Percentiles rank a stretch among this genome's conserved stretches.
Conservation (phyloP, 1,284 basidiomycete species). For the Irpex lacteus region DNA sequence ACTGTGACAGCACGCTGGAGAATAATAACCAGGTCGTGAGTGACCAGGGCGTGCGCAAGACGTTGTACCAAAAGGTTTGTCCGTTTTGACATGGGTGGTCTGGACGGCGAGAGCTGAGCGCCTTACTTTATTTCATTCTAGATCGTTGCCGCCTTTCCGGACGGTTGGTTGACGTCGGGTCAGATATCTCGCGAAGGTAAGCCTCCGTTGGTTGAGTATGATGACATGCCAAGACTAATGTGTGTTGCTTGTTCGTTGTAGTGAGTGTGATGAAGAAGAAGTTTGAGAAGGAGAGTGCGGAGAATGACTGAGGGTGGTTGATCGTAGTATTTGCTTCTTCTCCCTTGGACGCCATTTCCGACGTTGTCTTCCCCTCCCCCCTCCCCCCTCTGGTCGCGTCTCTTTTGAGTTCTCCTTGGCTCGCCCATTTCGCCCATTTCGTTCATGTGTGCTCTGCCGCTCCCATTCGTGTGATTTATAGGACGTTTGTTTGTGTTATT, state of each 20-base stretch:
- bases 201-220: slow-evolving; percentile 27
- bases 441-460: background rate
- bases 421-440: background rate
- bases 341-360: background rate
- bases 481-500: slow-evolving; percentile 2
- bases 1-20: slow-evolving; percentile 52
- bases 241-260: slow-evolving; percentile 22
- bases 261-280: slow-evolving; percentile 81
- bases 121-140: slow-evolving; percentile 24
- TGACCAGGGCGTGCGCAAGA: slow-evolving; percentile 75
- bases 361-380: background rate
- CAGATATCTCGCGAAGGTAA: slow-evolving; percentile 46
- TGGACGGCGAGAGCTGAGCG: background rate
- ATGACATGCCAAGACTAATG: background rate
- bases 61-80: slow-evolving; percentile 70
- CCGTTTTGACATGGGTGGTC: background rate
- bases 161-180: slow-evolving; percentile 63
- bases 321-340: background rate
- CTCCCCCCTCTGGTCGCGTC: background rate
- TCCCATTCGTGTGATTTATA: background rate
- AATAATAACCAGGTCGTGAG: slow-evolving; percentile 66
- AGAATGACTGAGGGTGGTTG: slow-evolving; percentile 35
- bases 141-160: slow-evolving; percentile 75
- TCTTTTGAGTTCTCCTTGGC: background rate
- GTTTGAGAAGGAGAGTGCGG: slow-evolving; percentile 59